Percentiles rank a stretch among this genome's conserved stretches.
These are phyloP conservation scores for Flaveria floridana DNA, from an alignment of 140 eudicot genomes.

Conservation along the genomic window DNA sequence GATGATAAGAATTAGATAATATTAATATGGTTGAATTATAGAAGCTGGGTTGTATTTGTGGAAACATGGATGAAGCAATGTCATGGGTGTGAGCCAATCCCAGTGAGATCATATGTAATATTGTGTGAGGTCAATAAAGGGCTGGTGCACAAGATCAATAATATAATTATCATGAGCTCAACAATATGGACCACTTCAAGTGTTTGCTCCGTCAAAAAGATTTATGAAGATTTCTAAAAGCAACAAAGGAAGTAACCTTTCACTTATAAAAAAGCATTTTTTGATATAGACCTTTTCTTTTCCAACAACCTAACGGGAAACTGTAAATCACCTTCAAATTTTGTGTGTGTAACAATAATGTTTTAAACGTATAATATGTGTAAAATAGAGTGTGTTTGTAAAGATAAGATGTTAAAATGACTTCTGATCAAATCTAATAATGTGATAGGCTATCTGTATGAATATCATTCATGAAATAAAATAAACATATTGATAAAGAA, in stretches of 20 bases:
- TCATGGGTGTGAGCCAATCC: conserved; percentile 32
- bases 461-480: no score
- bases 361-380: no score
- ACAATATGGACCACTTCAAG: conserved; percentile 39
- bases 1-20: background rate
- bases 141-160: conserved; percentile 35
- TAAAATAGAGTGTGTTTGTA: no score
- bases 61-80: conserved; percentile 5
- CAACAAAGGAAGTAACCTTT: background rate
- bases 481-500: no score
- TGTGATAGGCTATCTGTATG: no score
- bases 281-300: background rate
- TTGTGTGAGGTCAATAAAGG: conserved; percentile 46
- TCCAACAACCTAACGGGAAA: background rate
- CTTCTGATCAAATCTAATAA: no score
- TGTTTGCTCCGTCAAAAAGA: conserved; percentile 32
- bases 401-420: no score
- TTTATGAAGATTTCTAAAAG: conserved; percentile 11
- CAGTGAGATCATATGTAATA: conserved; percentile 36
- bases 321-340: no score
- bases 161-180: conserved; percentile 32
- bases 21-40: background rate
- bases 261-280: background rate
- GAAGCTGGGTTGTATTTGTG: background rate
- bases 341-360: no score